Base-by-base conservation (phyloP, 768 basidiomycete species). In the Amanita muscaria region DNA sequence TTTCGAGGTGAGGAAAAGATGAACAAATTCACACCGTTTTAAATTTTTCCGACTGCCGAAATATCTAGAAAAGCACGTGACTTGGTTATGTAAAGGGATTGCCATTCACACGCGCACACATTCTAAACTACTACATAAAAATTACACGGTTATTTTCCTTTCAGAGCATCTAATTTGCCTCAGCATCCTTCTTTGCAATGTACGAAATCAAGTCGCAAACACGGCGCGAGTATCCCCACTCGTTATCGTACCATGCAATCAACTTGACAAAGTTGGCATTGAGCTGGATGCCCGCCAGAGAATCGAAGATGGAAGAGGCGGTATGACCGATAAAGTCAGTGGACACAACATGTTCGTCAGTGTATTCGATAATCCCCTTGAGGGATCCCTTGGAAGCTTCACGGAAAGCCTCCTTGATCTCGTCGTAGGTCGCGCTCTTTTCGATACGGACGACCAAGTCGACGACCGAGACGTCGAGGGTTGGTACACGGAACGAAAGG, bases 161-260 rank as follows among this genome's bases (percentile, higher is more conserved):
- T n/a, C n/a, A n/a, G n/a, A n/a, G n/a, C n/a, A n/a, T 37, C 19
- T 25, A 30, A 35, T 56, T 53, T 16, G 49, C 45, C 29, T 60
- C 59, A 11, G 63, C 64, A 48, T 88, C 86, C 59, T 46, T 73
- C 69, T 76, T 72, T 50, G 89, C 87, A 48, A 81, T 80, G 65
- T 64, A 84, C 48, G 78, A 71, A 58, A 96, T 66, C 39, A 94
- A 73, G 61, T 94, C 93, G 63, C 81, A 82, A 32, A 93, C 88
- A 56, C 91, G 82, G 60, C 68, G 77, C 33, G 88, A 91, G 76
- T 93, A 96, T 6, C 89, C 81, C 81, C 80, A 88, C 65, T 89
- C 85, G 61, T 89, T 89, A 68, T 88, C 85, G 71, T 87, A 92
- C 90, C 92, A 94, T n/a, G 85, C 61, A 60, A 96, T 79, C 53